These are phyloP conservation scores for Macrocystidia cucumis DNA, from an alignment of 1,284 basidiomycete genomes.

Conservation along the genomic window DNA sequence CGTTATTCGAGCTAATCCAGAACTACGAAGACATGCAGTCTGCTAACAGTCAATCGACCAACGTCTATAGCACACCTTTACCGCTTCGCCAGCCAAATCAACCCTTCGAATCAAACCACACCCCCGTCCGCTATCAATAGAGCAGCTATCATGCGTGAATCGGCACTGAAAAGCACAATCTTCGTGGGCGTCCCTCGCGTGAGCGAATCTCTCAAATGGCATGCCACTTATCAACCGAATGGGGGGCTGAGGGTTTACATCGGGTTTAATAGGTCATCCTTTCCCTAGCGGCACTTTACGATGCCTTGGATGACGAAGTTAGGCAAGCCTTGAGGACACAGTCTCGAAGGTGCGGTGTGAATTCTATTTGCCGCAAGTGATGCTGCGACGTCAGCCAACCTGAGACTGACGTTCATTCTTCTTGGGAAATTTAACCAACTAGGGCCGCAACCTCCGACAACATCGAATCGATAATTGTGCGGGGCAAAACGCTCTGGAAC, in stretches of 20 bases:
- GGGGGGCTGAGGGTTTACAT: slow-evolving; percentile 9
- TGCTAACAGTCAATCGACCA: slow-evolving; percentile 82
- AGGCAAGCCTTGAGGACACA: slow-evolving; percentile 58
- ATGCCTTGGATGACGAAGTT: slow-evolving; percentile 75
- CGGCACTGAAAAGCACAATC: slow-evolving; percentile 88
- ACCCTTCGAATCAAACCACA: slow-evolving; percentile 28
- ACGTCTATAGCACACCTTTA: slow-evolving; percentile 74
- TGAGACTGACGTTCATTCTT: slow-evolving; percentile 5
- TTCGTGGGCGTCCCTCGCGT: slow-evolving; percentile 90
- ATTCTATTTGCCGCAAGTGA: slow-evolving; percentile 5
- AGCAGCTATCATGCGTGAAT: slow-evolving; percentile 87
- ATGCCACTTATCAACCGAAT: slow-evolving; percentile 5
- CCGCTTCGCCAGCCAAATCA: slow-evolving; percentile 57
- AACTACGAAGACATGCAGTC: slow-evolving; percentile 61
- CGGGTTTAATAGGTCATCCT: slow-evolving; percentile 63
- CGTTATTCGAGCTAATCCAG: slow-evolving; percentile 7
- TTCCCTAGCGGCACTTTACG: slow-evolving; percentile 68
- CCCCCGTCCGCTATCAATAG: slow-evolving; percentile 52
- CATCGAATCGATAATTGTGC: slow-evolving; percentile 56
- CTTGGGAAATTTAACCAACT: slow-evolving; percentile 14
- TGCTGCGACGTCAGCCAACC: slow-evolving; percentile 4
- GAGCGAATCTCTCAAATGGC: slow-evolving; percentile 17
- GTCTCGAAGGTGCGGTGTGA: slow-evolving; percentile 54
- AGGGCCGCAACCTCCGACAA: slow-evolving; percentile 59
- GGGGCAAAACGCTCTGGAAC: slow-evolving; percentile 77